Evolutionary conservation across 2,329 filamentous ascomycete species (phyloP), one percentile per base, ranked within the genome.

Genomic region (Aspergillus jensenii): DNA sequence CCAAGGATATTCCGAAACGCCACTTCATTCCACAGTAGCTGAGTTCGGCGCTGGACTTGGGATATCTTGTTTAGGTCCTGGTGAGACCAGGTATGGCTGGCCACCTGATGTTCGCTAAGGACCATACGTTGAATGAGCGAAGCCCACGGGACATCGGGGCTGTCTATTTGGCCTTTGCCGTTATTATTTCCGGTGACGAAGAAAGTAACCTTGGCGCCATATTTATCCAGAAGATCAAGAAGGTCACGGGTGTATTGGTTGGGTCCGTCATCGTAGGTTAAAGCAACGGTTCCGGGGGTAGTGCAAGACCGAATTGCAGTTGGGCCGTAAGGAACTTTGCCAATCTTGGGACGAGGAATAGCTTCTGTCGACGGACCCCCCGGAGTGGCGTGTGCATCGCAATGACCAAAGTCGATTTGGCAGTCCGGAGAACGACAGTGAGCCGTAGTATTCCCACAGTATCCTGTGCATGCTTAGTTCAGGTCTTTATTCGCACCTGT

Each of bases 211-310:
- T 84, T 87, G 14, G 84, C 86, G 27, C 81, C 76, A 67, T 87
- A 86, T 25, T 74, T 77, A 59, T 80, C 79, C 46, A 90, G 78
- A 54, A 87, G 77, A 65, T 89, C 83, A 12, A 89, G 78, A 12
- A 90, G 79, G 59, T 86, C 81, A 41, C 74, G 73, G 1, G 87
- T 89, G 70, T 85, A 88, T 19, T 79, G 71, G 62, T 83, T 83
- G 21, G 87, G 87, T 1, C 87, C 87, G 68, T 89, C 87, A 63
- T 89, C 87, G 63, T 83, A 89, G 1, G 87, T 89, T 55, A 90
- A 70, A 17, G 87, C 87, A 64, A 90, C 80, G 11, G 83, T 84
- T 52, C 86, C 84, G 3, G 80, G 76, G n/a, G 77, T 76, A 40
- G 65, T 69, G 62, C 79, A 80, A 11, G 71, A 68, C 33, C 71